Evolutionary conservation across 306 rosid species (phyloP).

Genomic region (Gastrolobium villosum): DNA sequence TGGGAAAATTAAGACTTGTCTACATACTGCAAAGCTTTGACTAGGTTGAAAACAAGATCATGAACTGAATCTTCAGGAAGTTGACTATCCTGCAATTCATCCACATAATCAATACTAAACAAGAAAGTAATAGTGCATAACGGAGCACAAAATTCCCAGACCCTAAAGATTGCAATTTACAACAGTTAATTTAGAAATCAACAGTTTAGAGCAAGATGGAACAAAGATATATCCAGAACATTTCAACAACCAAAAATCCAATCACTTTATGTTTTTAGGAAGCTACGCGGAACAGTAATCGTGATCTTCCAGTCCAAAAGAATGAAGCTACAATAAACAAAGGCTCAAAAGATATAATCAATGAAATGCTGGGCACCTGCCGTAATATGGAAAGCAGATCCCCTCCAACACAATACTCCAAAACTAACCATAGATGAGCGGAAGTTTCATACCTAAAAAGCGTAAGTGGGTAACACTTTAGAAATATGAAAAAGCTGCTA

Average conservation of each 20-base stretch:
- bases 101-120: conserved; percentile 46
- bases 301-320: neutral
- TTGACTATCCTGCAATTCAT: conserved; percentile 76
- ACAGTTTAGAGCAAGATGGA: neutral
- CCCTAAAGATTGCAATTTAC: neutral
- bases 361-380: conserved; percentile 65
- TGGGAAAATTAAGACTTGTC: conserved; percentile 19
- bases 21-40: conserved; percentile 81
- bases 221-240: conserved; percentile 6
- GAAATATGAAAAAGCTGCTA: neutral
- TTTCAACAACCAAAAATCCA: conserved; percentile 7
- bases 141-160: conserved; percentile 8
- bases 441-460: conserved; percentile 93
- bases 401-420: conserved; percentile 98
- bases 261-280: neutral
- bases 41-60: conserved; percentile 77
- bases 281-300: neutral
- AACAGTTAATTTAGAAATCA: conserved; percentile 36
- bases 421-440: conserved; percentile 96
- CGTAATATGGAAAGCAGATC: conserved; percentile 82
- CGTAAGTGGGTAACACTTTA: conserved; percentile 33
- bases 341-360: conserved; percentile 16
- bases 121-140: conserved; percentile 24
- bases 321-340: conserved; percentile 21
- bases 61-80: conserved; percentile 95